Evolutionary conservation across 2,329 filamentous ascomycete genomes (phyloP), one percentile per base, ranked within the genome.

Genomic region (Mycogone perniciosa): DNA sequence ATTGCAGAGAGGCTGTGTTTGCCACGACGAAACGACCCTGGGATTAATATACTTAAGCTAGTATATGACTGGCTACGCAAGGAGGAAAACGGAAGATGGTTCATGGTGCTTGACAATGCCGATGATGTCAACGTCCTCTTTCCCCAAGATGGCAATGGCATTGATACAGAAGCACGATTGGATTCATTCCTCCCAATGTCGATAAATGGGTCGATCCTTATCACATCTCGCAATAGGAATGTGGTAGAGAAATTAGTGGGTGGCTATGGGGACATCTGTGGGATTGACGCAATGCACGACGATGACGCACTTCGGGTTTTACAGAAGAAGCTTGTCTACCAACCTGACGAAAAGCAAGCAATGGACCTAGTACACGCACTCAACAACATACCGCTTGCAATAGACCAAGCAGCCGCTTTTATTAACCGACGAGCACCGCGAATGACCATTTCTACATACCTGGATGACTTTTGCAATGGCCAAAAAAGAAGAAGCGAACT

Each of bases 41-140:
- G 58, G 2, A 50, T 47, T 4, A 38, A 67, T 42, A 55, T 67
- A 11, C 54, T 46, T 5, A 49, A 57, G 50, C 60, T 67, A n/a
- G 59, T 68, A 2, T 53, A 56, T 31, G 20, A 51, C 37, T 69
- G 63, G 66, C 58, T 69, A 8, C 57, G 48, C 4, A 46, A 63
- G 29, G 54, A 61, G 42, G 45, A 40, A 31, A 60, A 64, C 37
- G 60, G 60, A 13, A 52, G 38, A 41, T 72, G 68, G 69, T 11
- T 64, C 10, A 56, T 71, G 31, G 55, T 71, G 42, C 58, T 72
- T 20, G 67, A 72, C 38, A 70, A 65, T 52, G 67, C 64, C 38
- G 67, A 71, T 52, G 58, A 71, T 55, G 9, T 43, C 31, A 46
- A 60, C 6, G 52, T 66, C 6, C 60, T 67, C 44, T 26, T 46